Conservation (phyloP, 2,329 filamentous ascomycete species). For the Elsinoe fawcettii region DNA sequence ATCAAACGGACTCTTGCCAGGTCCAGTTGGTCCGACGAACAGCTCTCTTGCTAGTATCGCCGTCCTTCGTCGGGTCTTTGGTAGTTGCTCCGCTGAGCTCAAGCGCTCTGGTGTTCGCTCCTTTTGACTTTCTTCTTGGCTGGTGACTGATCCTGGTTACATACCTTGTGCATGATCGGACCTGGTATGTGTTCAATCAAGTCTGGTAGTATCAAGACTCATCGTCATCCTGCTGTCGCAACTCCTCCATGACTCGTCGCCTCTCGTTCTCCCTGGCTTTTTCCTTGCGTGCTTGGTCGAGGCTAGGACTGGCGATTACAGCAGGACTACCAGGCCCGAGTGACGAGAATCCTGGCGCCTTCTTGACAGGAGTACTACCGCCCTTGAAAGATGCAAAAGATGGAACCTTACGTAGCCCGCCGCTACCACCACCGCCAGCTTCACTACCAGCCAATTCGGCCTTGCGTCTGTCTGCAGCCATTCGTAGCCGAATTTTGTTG, state of each 20-base stretch:
- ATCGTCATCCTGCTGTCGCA: constrained; percentile 30
- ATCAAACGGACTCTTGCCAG: no score
- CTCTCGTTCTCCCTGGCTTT: constrained; percentile 39
- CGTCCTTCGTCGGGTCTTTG: no score
- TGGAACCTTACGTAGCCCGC: constrained; percentile 32
- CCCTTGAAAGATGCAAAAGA: constrained; percentile 36
- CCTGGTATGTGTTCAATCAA: not conserved
- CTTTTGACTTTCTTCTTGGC: no score
- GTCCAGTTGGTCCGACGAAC: no score
- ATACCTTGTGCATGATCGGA: not conserved
- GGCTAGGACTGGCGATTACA: constrained; percentile 27
- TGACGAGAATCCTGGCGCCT: constrained; percentile 15
- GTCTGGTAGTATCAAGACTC: not conserved
- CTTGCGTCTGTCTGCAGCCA: not conserved
- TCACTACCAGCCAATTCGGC: not conserved
- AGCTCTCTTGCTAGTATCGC: no score
- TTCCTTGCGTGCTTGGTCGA: constrained; percentile 39
- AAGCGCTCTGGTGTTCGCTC: no score
- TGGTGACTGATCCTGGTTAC: not conserved
- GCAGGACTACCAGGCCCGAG: not conserved
- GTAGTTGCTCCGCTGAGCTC: no score
- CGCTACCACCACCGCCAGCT: not conserved
- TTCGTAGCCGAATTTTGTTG: not conserved
- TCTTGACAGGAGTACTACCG: constrained; percentile 22
- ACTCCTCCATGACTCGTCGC: constrained; percentile 37